phyloP scores from a whole-genome alignment of 1,139 yeast species.

The Yamadazyma kanchanaburiensis region DNA sequence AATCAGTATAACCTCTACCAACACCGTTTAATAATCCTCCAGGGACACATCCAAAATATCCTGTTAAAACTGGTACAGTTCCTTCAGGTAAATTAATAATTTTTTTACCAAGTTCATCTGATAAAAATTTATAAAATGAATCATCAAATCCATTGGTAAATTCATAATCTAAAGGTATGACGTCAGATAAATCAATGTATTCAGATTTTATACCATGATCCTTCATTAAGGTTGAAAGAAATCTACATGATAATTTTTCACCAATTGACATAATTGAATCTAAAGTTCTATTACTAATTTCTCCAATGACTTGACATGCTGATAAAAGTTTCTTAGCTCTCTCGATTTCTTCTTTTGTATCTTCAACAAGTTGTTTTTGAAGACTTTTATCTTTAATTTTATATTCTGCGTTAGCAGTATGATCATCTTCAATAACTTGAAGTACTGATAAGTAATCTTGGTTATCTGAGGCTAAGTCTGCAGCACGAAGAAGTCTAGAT shows the following conservation, averaged over 20 bases:
- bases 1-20: slow-evolving; percentile 95
- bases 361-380: slow-evolving; percentile 46
- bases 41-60: slow-evolving; percentile 91
- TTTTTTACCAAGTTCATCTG: slow-evolving; percentile 55
- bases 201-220: slow-evolving; percentile 75
- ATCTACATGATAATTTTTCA: slow-evolving; percentile 86
- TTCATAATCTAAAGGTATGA: slow-evolving; percentile 61
- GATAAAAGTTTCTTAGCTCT: slow-evolving; percentile 66
- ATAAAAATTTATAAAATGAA: slow-evolving; percentile 61
- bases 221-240: slow-evolving; percentile 79
- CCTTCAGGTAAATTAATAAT: slow-evolving; percentile 44
- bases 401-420: slow-evolving; percentile 64
- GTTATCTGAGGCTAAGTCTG: slow-evolving; percentile 66
- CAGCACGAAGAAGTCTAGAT: slow-evolving; percentile 72
- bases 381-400: slow-evolving; percentile 47
- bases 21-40: slow-evolving; percentile 91
- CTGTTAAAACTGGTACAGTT: slow-evolving; percentile 87
- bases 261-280: slow-evolving; percentile 93
- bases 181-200: slow-evolving; percentile 74
- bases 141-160: slow-evolving; percentile 59
- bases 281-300: slow-evolving; percentile 81
- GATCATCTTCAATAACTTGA: slow-evolving; percentile 71
- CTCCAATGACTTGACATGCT: slow-evolving; percentile 91
- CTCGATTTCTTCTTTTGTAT: slow-evolving; percentile 63
- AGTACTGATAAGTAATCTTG: slow-evolving; percentile 53